A percentile compares a stretch with the other conserved stretches of the same genome.
Conservation (phyloP, 352 stramenopile species). For the Phytophthora fragariae region DNA sequence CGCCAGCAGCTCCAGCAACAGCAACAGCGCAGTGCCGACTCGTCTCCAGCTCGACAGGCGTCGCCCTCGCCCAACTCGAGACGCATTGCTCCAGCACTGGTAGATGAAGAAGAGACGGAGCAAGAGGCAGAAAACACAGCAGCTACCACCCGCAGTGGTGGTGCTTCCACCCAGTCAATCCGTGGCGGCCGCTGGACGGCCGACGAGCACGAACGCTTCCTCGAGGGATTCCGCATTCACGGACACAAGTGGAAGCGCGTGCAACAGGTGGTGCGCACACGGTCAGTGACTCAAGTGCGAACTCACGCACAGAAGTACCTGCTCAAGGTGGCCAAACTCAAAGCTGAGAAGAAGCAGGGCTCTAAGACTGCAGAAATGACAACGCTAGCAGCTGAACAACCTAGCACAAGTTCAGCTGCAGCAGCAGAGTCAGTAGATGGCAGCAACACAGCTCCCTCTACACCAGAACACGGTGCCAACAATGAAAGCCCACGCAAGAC, state of each 20-base stretch:
- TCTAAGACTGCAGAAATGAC: constrained; percentile 40
- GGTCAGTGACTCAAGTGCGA: constrained; percentile 90
- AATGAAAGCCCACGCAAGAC: constrained; percentile 40
- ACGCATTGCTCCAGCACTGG: constrained; percentile 64
- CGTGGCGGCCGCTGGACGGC: constrained; percentile 85
- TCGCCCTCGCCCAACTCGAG: constrained; percentile 43
- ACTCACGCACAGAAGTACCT: constrained; percentile 91
- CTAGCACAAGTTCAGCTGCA: background rate
- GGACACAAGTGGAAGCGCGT: constrained; percentile 93
- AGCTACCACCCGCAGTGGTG: constrained; percentile 19
- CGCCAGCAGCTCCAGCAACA: constrained; percentile 17
- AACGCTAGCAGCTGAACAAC: constrained; percentile 30
- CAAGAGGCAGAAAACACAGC: constrained; percentile 51
- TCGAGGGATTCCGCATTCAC: constrained; percentile 87
- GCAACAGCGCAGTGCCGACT: constrained; percentile 31
- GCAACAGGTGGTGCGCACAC: constrained; percentile 87
- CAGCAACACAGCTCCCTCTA: constrained; percentile 45
- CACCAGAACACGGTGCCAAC: constrained; percentile 37
- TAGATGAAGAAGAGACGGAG: constrained; percentile 73
- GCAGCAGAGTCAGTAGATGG: constrained; percentile 31
- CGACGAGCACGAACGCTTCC: constrained; percentile 88
- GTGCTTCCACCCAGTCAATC: constrained; percentile 50
- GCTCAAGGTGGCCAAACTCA: constrained; percentile 91
- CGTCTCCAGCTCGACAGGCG: constrained; percentile 39
- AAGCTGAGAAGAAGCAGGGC: constrained; percentile 80